phyloP scores from a whole-genome alignment of 225 moss, liverwort and hornwort species.

The Pseudisothecium myosuroides region DNA sequence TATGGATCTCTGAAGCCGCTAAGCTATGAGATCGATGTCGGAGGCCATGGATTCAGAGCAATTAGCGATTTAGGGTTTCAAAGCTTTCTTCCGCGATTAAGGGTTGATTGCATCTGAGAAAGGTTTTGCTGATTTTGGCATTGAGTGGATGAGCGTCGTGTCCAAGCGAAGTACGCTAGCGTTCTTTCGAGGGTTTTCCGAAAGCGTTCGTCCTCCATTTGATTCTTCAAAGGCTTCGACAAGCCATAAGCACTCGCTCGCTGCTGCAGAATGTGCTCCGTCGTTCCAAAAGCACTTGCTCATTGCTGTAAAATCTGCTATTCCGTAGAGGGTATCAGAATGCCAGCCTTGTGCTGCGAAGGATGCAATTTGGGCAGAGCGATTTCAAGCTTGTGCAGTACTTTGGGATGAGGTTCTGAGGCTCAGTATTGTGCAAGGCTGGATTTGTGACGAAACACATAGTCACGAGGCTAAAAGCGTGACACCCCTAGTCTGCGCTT shows the following conservation, averaged over 20 bases:
- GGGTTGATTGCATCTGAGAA: neutral
- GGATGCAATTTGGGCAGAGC: neutral
- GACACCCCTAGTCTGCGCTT: neutral
- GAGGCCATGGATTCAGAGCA: neutral
- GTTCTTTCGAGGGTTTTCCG: neutral
- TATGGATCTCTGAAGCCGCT: neutral
- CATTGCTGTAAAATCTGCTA: neutral
- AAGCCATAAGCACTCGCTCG: neutral
- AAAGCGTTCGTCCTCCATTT: neutral
- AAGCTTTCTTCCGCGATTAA: neutral
- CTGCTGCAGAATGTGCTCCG: neutral
- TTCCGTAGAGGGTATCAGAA: neutral
- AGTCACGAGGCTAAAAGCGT: neutral
- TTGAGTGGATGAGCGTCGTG: neutral
- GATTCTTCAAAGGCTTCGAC: neutral
- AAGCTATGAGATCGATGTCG: neutral
- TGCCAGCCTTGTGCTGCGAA: neutral
- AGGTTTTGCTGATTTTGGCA: no score
- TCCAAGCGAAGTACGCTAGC: neutral
- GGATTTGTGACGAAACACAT: neutral
- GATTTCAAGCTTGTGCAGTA: neutral
- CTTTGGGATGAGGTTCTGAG: neutral
- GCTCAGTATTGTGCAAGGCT: neutral
- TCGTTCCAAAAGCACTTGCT: no score
- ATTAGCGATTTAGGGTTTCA: neutral